Percentiles rank a stretch among this genome's conserved stretches.
Conservation (phyloP, 2,329 filamentous ascomycete species). For the Zopfia rhizophila region DNA sequence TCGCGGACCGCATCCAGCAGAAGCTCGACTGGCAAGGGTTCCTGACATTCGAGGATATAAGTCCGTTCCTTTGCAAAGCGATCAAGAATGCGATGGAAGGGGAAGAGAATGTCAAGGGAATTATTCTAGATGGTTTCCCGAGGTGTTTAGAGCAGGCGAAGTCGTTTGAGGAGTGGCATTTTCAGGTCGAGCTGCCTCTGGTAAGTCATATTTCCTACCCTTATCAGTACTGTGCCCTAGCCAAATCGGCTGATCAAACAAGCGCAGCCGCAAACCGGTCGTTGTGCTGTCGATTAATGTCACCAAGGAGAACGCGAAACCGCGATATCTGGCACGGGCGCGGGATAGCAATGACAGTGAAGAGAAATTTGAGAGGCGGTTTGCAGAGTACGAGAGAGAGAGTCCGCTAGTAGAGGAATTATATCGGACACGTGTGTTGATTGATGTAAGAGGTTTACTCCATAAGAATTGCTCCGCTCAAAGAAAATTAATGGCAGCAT, state of each 20-base stretch:
- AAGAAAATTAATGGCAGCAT: no score
- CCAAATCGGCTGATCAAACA: no score
- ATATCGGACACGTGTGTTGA: constrained; percentile 5
- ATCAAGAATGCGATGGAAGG: constrained; percentile 2
- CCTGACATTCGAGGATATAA: constrained; percentile 7
- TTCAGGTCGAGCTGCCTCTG: not conserved
- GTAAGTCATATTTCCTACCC: no score
- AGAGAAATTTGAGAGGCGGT: constrained; percentile 13
- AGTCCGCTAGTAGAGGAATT: constrained; percentile 2
- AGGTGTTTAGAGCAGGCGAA: constrained; percentile 9
- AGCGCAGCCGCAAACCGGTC: constrained; percentile 5
- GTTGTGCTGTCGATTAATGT: constrained; percentile 13
- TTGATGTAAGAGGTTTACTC: constrained; percentile 16
- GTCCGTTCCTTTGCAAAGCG: constrained; percentile 6
- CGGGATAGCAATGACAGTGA: constrained; percentile 13
- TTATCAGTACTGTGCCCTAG: no score
- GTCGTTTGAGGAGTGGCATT: constrained; percentile 1
- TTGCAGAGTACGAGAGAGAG: constrained; percentile 7
- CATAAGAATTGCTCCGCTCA: no score
- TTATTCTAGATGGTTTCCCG: constrained; percentile 18
- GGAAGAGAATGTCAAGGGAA: constrained; percentile 2
- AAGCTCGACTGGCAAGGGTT: constrained; percentile 17
- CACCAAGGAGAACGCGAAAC: constrained; percentile 10
- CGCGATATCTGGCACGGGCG: constrained; percentile 9
- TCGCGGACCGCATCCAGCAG: constrained; percentile 7